Conservation (phyloP, 495 filamentous ascomycete genomes). For the Aspergillus homomorphus region DNA sequence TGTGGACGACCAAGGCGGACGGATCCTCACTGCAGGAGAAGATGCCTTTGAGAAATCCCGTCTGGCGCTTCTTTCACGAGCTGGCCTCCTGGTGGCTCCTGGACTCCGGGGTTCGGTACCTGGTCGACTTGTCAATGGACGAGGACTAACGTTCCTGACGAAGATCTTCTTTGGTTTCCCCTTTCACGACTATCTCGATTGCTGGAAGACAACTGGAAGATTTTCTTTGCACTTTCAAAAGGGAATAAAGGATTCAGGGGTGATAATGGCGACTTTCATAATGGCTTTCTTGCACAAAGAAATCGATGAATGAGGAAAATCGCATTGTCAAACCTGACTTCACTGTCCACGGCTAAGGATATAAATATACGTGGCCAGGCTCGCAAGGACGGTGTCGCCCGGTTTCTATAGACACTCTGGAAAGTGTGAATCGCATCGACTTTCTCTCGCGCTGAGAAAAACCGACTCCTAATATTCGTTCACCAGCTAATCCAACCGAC, state of each 20-base stretch:
- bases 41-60: conserved; percentile 33
- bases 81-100: conserved; percentile 40
- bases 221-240: conserved; percentile 3
- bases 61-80: conserved; percentile 34
- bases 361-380: too few relatives aligned
- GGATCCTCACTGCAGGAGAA: background rate
- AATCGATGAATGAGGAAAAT: too few relatives aligned
- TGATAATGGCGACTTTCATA: background rate
- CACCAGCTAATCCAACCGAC: background rate
- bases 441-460: too few relatives aligned
- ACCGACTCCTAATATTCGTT: too few relatives aligned
- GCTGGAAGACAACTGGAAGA: background rate
- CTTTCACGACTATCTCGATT: background rate
- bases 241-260: background rate
- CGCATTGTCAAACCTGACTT: too few relatives aligned
- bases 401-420: too few relatives aligned
- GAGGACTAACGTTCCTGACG: background rate
- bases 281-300: conserved; percentile 3
- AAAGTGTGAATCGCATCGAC: background rate
- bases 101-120: conserved; percentile 36
- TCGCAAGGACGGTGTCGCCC: too few relatives aligned
- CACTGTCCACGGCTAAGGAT: too few relatives aligned
- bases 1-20: conserved; percentile 32
- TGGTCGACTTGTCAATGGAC: conserved; percentile 23
- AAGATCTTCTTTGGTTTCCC: too few relatives aligned